Evolutionary conservation across 169 alveolate species (phyloP), one percentile per base, ranked within the genome.

Genomic region (Plasmodium gonderi): DNA sequence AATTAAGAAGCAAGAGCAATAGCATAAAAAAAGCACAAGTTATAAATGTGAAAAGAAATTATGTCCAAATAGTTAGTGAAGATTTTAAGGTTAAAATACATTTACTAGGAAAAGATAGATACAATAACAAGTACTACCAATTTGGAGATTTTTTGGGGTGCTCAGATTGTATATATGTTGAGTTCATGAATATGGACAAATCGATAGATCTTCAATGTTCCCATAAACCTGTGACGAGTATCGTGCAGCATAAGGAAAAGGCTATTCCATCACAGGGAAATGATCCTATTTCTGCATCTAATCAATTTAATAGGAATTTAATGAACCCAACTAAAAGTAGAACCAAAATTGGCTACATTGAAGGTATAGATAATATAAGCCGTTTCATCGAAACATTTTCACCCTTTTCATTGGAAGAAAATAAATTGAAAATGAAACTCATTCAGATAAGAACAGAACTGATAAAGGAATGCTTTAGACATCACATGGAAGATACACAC

Each of bases 361-460:
- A 78, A 78, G 89, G 89, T 9, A 64, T 78, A n/a, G 31, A 51
- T 23, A 78, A 51, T 64, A 78, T 78, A 12, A 51, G 26, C 40
- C 38, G 17, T 0, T 78, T 78, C n/a, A 31, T 78, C 23, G 74
- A 78, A 47, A 14, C 26, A 6, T 78, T 78, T 29, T 47, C 69
- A n/a, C 69, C 89, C 1, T 78, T 12, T 12, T 47, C 23, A 1
- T 17, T 20, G 17, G 65, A 38, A 14, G 89, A 78, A 14, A 31
- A 12, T 20, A 38, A 78, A 0, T 51, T 78, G 33, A 78, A 78
- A 78, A 78, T 8, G 45, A 78, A 38, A 78, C 38, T 78, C 65
- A 20, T 78, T 51, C 60, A 78, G 40, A 14, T 78, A 36, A 78
- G 20, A 38, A 26, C 31, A 8, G 45, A 33, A 42, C 8, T 54